Evolutionary conservation across 164 flowering plant genomes (phyloP), one percentile per base, ranked within the genome.

Genomic region (Annona squamosa): DNA sequence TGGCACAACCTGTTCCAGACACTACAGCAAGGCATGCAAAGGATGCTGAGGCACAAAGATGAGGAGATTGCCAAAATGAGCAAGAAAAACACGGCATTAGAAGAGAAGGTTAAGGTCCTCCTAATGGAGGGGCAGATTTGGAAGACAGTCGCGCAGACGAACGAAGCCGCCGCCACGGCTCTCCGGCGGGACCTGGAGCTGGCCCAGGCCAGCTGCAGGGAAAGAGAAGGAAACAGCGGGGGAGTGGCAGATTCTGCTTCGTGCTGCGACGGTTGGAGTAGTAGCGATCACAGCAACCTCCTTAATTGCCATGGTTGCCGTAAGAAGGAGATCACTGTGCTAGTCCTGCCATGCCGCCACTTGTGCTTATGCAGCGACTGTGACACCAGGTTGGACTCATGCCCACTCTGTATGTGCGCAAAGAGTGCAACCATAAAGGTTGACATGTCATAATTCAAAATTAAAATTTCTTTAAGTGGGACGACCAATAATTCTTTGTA

Each of bases 131-230:
- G 70, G 19, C 73, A 75, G 45, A 56, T 48, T 17, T 75, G 77
- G 77, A 70, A 65, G 44, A 65, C 17, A 2, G 48, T 75, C 0
- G 74, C 74, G 12, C 69, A 71, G 57, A 57, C 44, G 17, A 65
- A 71, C 47, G 77, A 75, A 65, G 77, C 70, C 10, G 44, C 70
- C 2, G 77, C n/a, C 4, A 18, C 52, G 26, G 48, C 73, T 17
- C 74, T 75, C 10, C 73, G 74, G 2, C 73, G 74, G 7, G 74
- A 75, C 74, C 65, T 70, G 1, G 77, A 75, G 48, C 61, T 46
- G 10, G 72, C 69, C 19, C 72, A 46, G 16, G 70, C 26, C 6
- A 26, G 37, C 37, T 26, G 37, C 37, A 26, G 37, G 37, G 65
- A 59, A 65, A 69, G 18, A 52, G 69, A 42, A 12, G 69, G 75